Percentiles rank a stretch among this genome's conserved stretches.
Conservation (phyloP, 148 eudicot species). For the Heliosperma pusillum region DNA sequence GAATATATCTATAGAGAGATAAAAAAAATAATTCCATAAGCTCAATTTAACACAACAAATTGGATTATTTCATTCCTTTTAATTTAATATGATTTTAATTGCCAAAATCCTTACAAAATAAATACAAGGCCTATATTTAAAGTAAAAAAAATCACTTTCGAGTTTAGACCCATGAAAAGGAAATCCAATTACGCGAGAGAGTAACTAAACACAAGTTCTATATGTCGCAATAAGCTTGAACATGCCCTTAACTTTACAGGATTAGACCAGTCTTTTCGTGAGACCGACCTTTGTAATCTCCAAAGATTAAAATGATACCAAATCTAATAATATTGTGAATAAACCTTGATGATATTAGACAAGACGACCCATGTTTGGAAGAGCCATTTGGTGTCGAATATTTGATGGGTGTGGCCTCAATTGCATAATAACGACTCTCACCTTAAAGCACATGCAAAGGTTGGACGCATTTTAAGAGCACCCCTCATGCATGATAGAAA, state of each 20-base stretch:
- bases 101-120: background rate
- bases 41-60: too few relatives aligned
- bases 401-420: background rate
- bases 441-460: slow-evolving; percentile 3
- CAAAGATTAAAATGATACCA: slow-evolving; percentile 6
- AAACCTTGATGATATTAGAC: slow-evolving; percentile 1
- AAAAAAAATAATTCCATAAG: too few relatives aligned
- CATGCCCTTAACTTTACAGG: slow-evolving; percentile 7
- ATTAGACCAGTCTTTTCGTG: background rate
- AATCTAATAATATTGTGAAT: slow-evolving; percentile 12
- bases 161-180: background rate
- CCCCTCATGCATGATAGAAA: background rate
- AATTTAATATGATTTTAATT: too few relatives aligned
- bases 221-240: slow-evolving; percentile 6
- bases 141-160: background rate
- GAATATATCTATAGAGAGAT: too few relatives aligned
- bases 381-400: slow-evolving; percentile 10
- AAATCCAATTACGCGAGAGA: background rate
- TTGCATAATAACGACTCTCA: background rate
- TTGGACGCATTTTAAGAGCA: background rate
- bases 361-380: slow-evolving; percentile 8
- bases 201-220: background rate
- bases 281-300: slow-evolving; percentile 2
- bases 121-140: background rate
- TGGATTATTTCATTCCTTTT: background rate